A percentile compares a stretch with the other conserved stretches of the same genome.
Evolutionary conservation across 768 basidiomycete species (phyloP).

Genomic region (Tylopilus vinaceipallidus): DNA sequence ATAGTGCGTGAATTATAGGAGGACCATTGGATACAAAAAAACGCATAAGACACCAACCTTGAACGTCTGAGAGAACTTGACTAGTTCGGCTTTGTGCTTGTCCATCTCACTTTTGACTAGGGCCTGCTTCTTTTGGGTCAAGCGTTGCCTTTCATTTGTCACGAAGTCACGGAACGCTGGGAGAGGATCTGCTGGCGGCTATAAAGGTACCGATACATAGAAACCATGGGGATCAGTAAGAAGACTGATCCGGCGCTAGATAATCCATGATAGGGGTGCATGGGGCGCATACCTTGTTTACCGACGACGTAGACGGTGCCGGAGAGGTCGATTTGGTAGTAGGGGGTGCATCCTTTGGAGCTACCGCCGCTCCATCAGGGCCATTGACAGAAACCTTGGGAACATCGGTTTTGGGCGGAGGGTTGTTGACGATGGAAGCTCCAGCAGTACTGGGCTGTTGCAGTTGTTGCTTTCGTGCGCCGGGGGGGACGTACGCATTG

Average conservation of each 20-base stretch:
- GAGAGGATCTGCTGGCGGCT: slow-evolving; percentile 74
- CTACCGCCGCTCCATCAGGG: slow-evolving; percentile 61
- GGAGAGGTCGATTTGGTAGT: slow-evolving; percentile 65
- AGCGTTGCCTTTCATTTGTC: slow-evolving; percentile 82
- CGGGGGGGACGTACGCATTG: slow-evolving; percentile 93
- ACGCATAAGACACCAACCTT: slow-evolving; percentile 56
- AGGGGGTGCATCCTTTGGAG: slow-evolving; percentile 42
- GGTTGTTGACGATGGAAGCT: slow-evolving; percentile 28
- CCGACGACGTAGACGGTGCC: slow-evolving; percentile 44
- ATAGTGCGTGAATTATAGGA: not conserved
- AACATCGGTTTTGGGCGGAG: slow-evolving; percentile 42
- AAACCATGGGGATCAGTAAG: slow-evolving; percentile 5
- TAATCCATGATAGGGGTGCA: not conserved
- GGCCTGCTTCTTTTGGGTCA: slow-evolving; percentile 88
- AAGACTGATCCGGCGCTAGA: not conserved
- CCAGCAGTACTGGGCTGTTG: slow-evolving; percentile 22
- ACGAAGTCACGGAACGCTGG: slow-evolving; percentile 93
- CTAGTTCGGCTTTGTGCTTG: slow-evolving; percentile 86
- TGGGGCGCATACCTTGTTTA: slow-evolving; percentile 54
- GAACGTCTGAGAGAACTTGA: slow-evolving; percentile 92
- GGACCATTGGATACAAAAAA: not conserved
- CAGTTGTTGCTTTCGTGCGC: slow-evolving; percentile 60
- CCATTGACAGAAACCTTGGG: slow-evolving; percentile 77
- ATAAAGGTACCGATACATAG: slow-evolving; percentile 8
- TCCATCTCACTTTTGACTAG: slow-evolving; percentile 93